These are phyloP conservation scores for Camptophora hylomeconis DNA, from an alignment of 2,329 filamentous ascomycete genomes.

Conservation along the genomic window DNA sequence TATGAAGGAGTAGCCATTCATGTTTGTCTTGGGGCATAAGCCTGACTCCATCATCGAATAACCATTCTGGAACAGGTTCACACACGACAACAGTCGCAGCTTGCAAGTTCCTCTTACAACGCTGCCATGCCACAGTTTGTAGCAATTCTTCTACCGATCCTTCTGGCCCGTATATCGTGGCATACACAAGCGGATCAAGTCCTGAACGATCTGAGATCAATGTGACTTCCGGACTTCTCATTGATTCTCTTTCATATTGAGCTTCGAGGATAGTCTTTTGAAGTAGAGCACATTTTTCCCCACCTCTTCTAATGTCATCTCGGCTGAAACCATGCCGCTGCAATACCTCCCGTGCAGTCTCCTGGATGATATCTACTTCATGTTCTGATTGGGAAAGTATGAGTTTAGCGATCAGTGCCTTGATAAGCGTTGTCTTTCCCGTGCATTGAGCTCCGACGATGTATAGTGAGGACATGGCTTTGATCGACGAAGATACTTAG, in stretches of 20 bases:
- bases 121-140: slow-evolving; percentile 2
- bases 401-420: slow-evolving; percentile 21
- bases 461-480: slow-evolving; percentile 24
- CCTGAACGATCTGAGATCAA: slow-evolving; percentile 34
- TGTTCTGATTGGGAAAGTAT: slow-evolving; percentile 7
- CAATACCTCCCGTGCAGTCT: slow-evolving; percentile 28
- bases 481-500: slow-evolving; percentile 2
- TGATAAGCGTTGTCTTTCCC: slow-evolving; percentile 33
- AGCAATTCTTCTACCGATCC: slow-evolving; percentile 18
- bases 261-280: slow-evolving; percentile 27
- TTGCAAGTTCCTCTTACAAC: background rate
- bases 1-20: slow-evolving; percentile 3
- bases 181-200: slow-evolving; percentile 31
- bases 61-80: slow-evolving; percentile 3
- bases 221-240: slow-evolving; percentile 15
- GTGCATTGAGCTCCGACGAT: slow-evolving; percentile 34
- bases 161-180: slow-evolving; percentile 20
- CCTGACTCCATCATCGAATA: slow-evolving; percentile 4
- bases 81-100: slow-evolving; percentile 3
- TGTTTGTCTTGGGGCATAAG: slow-evolving; percentile 3
- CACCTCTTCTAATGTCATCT: slow-evolving; percentile 22
- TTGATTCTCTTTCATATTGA: slow-evolving; percentile 22
- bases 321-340: slow-evolving; percentile 22
- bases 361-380: slow-evolving; percentile 20
- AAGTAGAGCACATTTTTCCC: slow-evolving; percentile 21